These are phyloP conservation scores for Starmerella ratchasimensis DNA, from an alignment of 805 yeast genomes.

Conservation along the genomic window DNA sequence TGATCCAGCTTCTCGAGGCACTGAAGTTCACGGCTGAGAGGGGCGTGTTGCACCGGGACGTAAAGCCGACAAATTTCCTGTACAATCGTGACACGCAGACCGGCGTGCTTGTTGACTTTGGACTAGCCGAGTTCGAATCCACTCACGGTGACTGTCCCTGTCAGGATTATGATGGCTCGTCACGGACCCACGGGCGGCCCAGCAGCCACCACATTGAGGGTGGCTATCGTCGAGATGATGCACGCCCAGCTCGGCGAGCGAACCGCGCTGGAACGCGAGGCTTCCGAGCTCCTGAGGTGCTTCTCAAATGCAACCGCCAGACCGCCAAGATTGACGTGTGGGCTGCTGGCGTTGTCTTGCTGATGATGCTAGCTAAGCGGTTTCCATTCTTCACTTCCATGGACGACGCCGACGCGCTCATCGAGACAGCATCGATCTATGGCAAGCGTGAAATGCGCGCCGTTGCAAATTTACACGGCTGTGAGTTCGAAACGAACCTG, in stretches of 20 bases:
- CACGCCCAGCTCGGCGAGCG: conserved; percentile 78
- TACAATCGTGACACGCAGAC: conserved; percentile 50
- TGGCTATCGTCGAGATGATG: conserved; percentile 80
- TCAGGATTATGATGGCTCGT: conserved; percentile 9
- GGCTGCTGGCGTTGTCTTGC: conserved; percentile 82
- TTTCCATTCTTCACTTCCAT: conserved; percentile 91
- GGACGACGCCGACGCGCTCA: conserved; percentile 82
- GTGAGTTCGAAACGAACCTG: conserved; percentile 60
- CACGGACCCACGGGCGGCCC: conserved; percentile 21
- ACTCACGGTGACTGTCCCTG: conserved; percentile 16
- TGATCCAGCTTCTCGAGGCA: conserved; percentile 66
- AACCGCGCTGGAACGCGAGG: conserved; percentile 96
- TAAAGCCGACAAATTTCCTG: conserved; percentile 70
- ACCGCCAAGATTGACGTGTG: conserved; percentile 72
- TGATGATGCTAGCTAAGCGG: conserved; percentile 62
- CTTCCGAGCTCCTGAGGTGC: conserved; percentile 85
- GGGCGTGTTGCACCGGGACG: conserved; percentile 81
- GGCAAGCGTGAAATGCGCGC: conserved; percentile 60
- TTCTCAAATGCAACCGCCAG: conserved; percentile 75
- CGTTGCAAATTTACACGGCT: conserved; percentile 76
- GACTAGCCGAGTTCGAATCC: conserved; percentile 57
- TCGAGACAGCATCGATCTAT: conserved; percentile 70
- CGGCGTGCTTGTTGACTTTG: conserved; percentile 86
- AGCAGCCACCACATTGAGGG: conserved; percentile 27
- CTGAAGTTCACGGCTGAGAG: conserved; percentile 59